Base-by-base conservation (phyloP, 148 eudicot species). In the Cornus kousa region DNA sequence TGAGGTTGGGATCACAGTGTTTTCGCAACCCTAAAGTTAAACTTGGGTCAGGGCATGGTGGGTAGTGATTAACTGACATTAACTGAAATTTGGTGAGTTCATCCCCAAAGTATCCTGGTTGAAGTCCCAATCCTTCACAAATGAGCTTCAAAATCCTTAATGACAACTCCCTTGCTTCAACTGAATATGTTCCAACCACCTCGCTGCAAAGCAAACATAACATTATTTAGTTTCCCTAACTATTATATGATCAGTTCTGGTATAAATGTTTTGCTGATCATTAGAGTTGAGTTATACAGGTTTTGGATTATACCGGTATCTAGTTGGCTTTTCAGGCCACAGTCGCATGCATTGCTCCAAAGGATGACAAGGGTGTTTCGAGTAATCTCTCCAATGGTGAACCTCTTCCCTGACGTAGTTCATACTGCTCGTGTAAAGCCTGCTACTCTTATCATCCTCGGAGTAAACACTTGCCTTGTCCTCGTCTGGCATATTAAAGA, bases 241-340 rank as follows among this genome's bases (percentile, higher is more conserved):
- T 35, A 35, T 35, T 4, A 35, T 35, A 35, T 35, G 37, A 35
- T 35, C 37, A 35, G 37, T 35, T 35, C 37, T 35, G 37, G 37
- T 35, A 2, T 35, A 35, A 35, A 35, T 35, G 37, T 4, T 35
- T 35, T 35, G 37, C 37, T 35, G 37, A 35, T 35, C 37, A 35
- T 4, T 28, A 28, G 28, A 28, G 28, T 28, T 46, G 24, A 33
- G 62, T 6, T n/a, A 78, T 22, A 0, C 5, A n/a, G 5, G 5
- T 10, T 24, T 50, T 13, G 43, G 7, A 39, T 43, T 43, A 48
- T 77, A 89, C 90, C 85, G 80, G 68, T 85, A 89, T 75, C 81
- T 76, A 67, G 81, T 31, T 17, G 92, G 92, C 59, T 87, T 87
- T 69, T 74, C 72, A 2, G 92, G 92, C 90, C 88, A 89, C 35